Evolutionary conservation across 441 rosid species (phyloP).

Genomic region (Daphne laureola): DNA sequence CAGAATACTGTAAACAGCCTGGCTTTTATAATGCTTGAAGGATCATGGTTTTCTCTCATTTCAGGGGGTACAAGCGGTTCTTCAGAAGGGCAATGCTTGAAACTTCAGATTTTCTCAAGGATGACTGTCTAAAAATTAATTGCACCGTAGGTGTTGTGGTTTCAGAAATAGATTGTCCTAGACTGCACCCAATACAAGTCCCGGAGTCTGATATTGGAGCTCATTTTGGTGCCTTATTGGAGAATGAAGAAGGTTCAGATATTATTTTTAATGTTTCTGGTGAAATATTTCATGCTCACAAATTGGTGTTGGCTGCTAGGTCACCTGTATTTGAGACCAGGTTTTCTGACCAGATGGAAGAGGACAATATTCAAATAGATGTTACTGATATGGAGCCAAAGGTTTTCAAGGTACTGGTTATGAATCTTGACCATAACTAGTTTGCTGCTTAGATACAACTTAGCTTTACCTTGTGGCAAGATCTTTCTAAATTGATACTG

Average conservation of each 20-base stretch:
- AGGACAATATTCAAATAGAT: constrained; percentile 33
- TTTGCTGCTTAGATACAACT: constrained; percentile 10
- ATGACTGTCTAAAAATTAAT: constrained; percentile 58
- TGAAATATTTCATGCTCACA: constrained; percentile 51
- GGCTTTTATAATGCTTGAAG: background rate
- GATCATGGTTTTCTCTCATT: constrained; percentile 4
- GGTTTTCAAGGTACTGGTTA: constrained; percentile 47
- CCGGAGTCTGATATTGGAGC: constrained; percentile 67
- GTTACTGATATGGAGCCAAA: constrained; percentile 58
- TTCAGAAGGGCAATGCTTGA: constrained; percentile 56
- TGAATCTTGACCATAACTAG: background rate
- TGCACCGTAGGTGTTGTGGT: constrained; percentile 79
- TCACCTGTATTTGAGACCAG: constrained; percentile 59
- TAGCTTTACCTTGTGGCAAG: background rate
- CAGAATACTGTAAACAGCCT: background rate
- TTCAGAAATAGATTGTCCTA: constrained; percentile 60
- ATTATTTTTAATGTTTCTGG: constrained; percentile 52
- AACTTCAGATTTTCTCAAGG: constrained; percentile 58
- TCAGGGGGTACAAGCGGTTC: constrained; percentile 73
- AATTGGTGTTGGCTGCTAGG: constrained; percentile 51
- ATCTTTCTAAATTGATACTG: constrained; percentile 5
- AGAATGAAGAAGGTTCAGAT: constrained; percentile 61
- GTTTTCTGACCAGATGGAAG: constrained; percentile 39
- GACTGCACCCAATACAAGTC: constrained; percentile 55
- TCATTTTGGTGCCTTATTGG: constrained; percentile 56